Evolutionary conservation across 176 grass and related monocot species (phyloP).

Genomic region (Ampelocalamus luodianensis): DNA sequence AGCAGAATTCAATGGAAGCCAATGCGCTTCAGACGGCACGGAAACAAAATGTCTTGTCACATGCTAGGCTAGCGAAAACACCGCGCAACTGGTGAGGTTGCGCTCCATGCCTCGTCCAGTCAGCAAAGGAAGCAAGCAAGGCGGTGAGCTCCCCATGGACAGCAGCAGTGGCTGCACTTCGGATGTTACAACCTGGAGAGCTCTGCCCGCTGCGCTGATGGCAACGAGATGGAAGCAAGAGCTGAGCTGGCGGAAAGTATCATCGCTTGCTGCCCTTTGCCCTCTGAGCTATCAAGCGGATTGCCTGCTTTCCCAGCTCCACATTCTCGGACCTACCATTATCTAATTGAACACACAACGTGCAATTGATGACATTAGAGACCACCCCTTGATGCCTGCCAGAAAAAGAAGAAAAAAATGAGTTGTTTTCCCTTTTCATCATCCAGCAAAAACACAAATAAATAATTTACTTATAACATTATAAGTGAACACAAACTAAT

Average conservation of each 20-base stretch:
- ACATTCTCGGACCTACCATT: conserved; percentile 63
- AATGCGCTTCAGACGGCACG: conserved; percentile 51
- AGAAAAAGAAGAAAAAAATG: conserved; percentile 3
- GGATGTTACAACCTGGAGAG: conserved; percentile 21
- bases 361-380: conserved; percentile 49
- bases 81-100: conserved; percentile 24
- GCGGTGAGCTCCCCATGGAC: background rate
- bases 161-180: background rate
- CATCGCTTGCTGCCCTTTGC: conserved; percentile 50
- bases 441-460: conserved; percentile 6
- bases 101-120: conserved; percentile 32
- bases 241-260: conserved; percentile 26
- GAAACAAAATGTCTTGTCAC: conserved; percentile 38
- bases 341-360: conserved; percentile 55
- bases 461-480: background rate
- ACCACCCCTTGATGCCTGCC: conserved; percentile 74
- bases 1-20: conserved; percentile 53
- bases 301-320: conserved; percentile 67
- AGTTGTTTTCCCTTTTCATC: background rate
- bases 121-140: conserved; percentile 27
- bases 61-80: conserved; percentile 37
- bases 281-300: conserved; percentile 72
- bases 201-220: conserved; percentile 5
- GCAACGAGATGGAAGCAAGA: background rate
- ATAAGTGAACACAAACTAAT: background rate